A percentile compares a stretch with the other conserved stretches of the same genome.
These are phyloP conservation scores for Houttuynia cordata DNA, from an alignment of 164 flowering plant species.

Conservation along the genomic window DNA sequence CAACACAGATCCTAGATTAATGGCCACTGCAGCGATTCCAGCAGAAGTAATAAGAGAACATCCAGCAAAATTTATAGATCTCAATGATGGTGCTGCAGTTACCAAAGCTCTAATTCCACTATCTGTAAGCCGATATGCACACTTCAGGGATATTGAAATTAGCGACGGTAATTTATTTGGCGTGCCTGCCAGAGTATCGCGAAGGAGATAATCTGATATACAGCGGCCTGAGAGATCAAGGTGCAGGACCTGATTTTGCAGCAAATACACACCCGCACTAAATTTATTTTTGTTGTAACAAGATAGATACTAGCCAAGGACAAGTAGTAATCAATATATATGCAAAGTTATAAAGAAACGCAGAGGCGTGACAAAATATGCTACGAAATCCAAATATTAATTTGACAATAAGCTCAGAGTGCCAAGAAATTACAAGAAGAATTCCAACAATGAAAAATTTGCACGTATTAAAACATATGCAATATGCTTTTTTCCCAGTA, in stretches of 20 bases:
- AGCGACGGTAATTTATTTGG: conserved; percentile 40
- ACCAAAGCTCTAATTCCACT: conserved; percentile 48
- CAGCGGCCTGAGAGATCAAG: conserved; percentile 83
- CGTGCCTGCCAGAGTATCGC: conserved; percentile 32
- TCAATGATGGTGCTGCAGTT: conserved; percentile 52
- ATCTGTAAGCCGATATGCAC: conserved; percentile 82
- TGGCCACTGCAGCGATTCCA: conserved; percentile 37
- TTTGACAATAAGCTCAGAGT: no score
- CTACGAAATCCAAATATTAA: no score
- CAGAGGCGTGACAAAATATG: no score
- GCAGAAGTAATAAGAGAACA: conserved; percentile 62
- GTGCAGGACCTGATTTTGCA: conserved; percentile 55
- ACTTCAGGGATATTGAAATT: conserved; percentile 51
- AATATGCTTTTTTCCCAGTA: no score
- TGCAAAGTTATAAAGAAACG: no score
- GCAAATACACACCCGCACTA: not conserved
- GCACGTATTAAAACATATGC: no score
- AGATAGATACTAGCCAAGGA: no score
- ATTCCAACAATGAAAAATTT: no score
- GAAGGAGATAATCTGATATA: conserved; percentile 50
- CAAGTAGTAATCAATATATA: no score
- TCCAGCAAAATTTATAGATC: conserved; percentile 64
- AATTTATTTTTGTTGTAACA: no score
- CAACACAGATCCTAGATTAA: conserved; percentile 36
- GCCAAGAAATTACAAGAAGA: no score